phyloP scores from a whole-genome alignment of 106 monocot species.

The Amphibolis antarctica region DNA sequence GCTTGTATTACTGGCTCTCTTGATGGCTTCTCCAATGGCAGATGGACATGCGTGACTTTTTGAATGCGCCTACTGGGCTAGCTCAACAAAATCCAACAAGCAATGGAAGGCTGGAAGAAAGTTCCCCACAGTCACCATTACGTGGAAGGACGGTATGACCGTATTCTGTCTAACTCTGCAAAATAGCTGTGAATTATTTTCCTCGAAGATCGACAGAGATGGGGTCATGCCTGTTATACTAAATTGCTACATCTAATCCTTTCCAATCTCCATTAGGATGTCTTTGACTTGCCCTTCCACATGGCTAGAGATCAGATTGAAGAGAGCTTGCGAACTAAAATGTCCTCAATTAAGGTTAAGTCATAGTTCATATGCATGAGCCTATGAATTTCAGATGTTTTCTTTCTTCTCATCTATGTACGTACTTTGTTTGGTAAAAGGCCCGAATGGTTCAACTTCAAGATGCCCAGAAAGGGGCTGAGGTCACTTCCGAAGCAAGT shows the following conservation, averaged over 20 bases:
- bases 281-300: constrained; percentile 98
- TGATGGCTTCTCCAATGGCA: constrained; percentile 8
- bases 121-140: constrained; percentile 58
- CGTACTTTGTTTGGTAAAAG: constrained; percentile 19
- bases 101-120: constrained; percentile 36
- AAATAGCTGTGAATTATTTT: background rate
- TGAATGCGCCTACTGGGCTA: constrained; percentile 67
- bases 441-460: constrained; percentile 83
- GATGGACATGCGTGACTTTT: constrained; percentile 88
- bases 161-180: background rate
- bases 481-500: constrained; percentile 83
- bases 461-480: constrained; percentile 95
- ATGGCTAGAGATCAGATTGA: constrained; percentile 99
- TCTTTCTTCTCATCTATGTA: background rate
- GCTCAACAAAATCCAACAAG: constrained; percentile 33
- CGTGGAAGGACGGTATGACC: constrained; percentile 68
- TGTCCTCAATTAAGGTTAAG: constrained; percentile 94
- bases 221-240: background rate
- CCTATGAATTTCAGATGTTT: background rate
- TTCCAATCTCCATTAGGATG: constrained; percentile 35
- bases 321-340: constrained; percentile 89
- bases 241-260: background rate
- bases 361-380: background rate
- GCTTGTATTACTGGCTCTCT: background rate
- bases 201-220: background rate